These are phyloP conservation scores for Phellopilus nigrolimitatus DNA, from an alignment of 1,284 basidiomycete species.

Conservation along the genomic window DNA sequence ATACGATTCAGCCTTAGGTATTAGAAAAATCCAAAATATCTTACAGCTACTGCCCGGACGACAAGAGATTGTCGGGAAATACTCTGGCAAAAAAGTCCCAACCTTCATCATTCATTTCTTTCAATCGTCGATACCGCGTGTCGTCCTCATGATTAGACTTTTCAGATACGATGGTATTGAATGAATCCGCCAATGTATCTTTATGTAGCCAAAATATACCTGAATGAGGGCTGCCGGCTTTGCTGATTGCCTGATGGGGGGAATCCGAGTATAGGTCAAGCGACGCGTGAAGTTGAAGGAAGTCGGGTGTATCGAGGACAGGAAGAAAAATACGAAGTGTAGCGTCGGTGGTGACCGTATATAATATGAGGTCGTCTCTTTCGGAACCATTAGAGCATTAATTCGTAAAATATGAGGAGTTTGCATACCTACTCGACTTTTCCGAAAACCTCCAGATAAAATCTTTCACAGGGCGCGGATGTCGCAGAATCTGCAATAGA, in stretches of 20 bases:
- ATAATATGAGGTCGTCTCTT: slow-evolving; percentile 73
- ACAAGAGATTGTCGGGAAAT: slow-evolving; percentile 67
- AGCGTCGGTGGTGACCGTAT: slow-evolving; percentile 71
- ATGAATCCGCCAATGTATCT: slow-evolving; percentile 45
- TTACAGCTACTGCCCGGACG: slow-evolving; percentile 69
- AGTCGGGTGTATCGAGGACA: slow-evolving; percentile 80
- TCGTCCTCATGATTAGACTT: slow-evolving; percentile 35
- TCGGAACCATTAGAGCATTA: slow-evolving; percentile 1
- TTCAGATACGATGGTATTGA: slow-evolving; percentile 37
- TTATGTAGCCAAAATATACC: slow-evolving; percentile 61
- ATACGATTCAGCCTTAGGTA: background rate
- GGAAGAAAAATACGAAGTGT: slow-evolving; percentile 81
- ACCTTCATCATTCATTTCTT: slow-evolving; percentile 60
- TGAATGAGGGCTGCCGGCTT: slow-evolving; percentile 31
- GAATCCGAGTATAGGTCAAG: slow-evolving; percentile 59
- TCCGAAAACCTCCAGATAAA: slow-evolving; percentile 66
- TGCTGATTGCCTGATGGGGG: slow-evolving; percentile 34
- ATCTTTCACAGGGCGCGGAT: slow-evolving; percentile 60
- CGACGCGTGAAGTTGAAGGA: slow-evolving; percentile 79
- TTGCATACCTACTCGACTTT: slow-evolving; percentile 57
- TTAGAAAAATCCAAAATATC: slow-evolving; percentile 28
- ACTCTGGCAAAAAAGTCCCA: slow-evolving; percentile 79
- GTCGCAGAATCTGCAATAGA: slow-evolving; percentile 58
- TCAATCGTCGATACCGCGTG: slow-evolving; percentile 43
- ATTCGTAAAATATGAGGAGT: slow-evolving; percentile 9